These are phyloP conservation scores for Trematosphaeria pertusa DNA, from an alignment of 2,329 filamentous ascomycete species.

Conservation along the genomic window DNA sequence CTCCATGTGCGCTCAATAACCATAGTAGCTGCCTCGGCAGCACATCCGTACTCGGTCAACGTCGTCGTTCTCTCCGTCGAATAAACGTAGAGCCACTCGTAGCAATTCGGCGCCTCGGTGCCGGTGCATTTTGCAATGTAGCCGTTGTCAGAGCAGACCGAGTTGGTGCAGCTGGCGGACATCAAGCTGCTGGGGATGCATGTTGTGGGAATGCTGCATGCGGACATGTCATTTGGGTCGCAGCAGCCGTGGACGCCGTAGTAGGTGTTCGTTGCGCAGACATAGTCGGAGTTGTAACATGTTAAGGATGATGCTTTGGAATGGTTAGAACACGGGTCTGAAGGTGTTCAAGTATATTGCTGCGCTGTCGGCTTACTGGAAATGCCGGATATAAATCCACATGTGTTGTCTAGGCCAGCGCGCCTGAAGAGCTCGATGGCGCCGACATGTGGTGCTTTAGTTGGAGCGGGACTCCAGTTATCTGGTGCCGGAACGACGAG, in stretches of 20 bases:
- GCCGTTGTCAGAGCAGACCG: constrained; percentile 29
- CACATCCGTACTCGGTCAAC: constrained; percentile 43
- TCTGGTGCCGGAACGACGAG: constrained; percentile 27
- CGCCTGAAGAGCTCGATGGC: constrained; percentile 36
- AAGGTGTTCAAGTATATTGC: too few species aligned
- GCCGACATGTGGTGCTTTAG: constrained; percentile 29
- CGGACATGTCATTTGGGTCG: constrained; percentile 21
- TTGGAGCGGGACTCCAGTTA: constrained; percentile 42
- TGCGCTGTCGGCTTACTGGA: constrained; percentile 29
- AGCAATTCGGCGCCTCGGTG: constrained; percentile 30
- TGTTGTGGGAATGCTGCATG: constrained; percentile 39
- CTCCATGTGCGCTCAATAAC: constrained; percentile 22
- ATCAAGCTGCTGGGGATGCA: constrained; percentile 37
- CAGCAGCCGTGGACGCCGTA: constrained; percentile 45
- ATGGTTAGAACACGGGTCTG: constrained; percentile 14
- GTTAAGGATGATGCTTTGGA: constrained; percentile 36
- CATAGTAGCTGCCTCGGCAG: constrained; percentile 22
- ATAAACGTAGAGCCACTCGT: constrained; percentile 37
- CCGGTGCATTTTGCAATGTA: constrained; percentile 40
- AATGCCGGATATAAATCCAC: constrained; percentile 37
- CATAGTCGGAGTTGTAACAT: constrained; percentile 29
- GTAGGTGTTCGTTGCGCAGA: constrained; percentile 43
- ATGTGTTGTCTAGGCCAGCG: constrained; percentile 31
- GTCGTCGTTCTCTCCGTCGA: constrained; percentile 21
- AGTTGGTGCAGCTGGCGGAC: constrained; percentile 33